These are phyloP conservation scores for Trichoderma koningiopsis DNA, from an alignment of 2,329 filamentous ascomycete genomes.

Conservation along the genomic window DNA sequence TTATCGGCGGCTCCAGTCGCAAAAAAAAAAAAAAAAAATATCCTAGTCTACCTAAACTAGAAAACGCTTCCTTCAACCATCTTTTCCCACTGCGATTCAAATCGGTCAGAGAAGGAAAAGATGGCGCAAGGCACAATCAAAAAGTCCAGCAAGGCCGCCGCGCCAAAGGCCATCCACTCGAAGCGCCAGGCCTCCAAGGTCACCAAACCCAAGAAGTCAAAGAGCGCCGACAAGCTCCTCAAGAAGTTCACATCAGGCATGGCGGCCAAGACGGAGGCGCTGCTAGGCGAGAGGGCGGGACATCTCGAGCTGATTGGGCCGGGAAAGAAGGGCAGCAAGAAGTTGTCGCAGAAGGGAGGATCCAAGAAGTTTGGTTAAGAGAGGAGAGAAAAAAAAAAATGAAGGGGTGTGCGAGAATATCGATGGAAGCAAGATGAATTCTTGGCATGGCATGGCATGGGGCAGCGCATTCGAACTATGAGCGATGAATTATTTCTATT, in stretches of 20 bases:
- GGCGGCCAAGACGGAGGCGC: slow-evolving; percentile 56
- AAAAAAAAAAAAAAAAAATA: background rate
- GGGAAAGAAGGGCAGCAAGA: slow-evolving; percentile 52
- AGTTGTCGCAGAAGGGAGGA: slow-evolving; percentile 49
- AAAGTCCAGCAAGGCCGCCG: slow-evolving; percentile 46
- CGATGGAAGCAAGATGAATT: background rate
- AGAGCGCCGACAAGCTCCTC: slow-evolving; percentile 55
- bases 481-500: slow-evolving; percentile 1
- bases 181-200: slow-evolving; percentile 50
- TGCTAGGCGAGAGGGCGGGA: slow-evolving; percentile 61
- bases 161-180: slow-evolving; percentile 45
- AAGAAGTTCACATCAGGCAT: slow-evolving; percentile 59
- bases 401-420: background rate
- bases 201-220: slow-evolving; percentile 52
- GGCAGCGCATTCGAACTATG: background rate
- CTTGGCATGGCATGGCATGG: background rate
- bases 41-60: background rate
- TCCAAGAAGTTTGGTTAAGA: slow-evolving; percentile 58
- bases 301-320: slow-evolving; percentile 62
- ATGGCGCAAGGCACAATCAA: slow-evolving; percentile 62
- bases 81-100: background rate
- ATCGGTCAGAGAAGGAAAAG: slow-evolving; percentile 23
- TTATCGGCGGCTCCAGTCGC: background rate
- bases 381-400: background rate
- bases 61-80: background rate